Evolutionary conservation across 2,329 filamentous ascomycete genomes (phyloP).

Genomic region (Rutstroemia sp.): DNA sequence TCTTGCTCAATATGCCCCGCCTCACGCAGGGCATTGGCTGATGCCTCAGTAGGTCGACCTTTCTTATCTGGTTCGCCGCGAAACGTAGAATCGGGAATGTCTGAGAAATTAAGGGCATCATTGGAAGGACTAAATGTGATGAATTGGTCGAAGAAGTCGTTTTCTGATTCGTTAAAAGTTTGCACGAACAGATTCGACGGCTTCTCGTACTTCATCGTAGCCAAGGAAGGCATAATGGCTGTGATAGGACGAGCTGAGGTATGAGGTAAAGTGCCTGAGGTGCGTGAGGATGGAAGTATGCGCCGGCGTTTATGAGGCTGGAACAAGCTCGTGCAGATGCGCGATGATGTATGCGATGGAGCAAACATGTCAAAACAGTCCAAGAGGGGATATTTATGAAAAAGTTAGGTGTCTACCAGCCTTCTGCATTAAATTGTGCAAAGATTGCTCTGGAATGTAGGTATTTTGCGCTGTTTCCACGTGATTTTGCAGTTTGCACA

Average conservation of each 20-base stretch:
- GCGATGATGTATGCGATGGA: constrained; percentile 13
- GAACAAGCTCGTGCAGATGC: constrained; percentile 9
- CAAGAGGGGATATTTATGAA: constrained; percentile 26
- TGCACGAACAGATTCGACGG: constrained; percentile 42
- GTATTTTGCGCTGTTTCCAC: constrained; percentile 8
- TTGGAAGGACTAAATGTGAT: constrained; percentile 49
- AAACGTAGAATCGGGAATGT: constrained; percentile 39
- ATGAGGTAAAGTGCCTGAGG: constrained; percentile 7
- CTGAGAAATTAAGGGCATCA: constrained; percentile 30
- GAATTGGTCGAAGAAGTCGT: constrained; percentile 57
- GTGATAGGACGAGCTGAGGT: constrained; percentile 5
- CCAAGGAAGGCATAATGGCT: constrained; percentile 22
- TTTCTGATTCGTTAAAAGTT: constrained; percentile 44
- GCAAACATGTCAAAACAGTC: constrained; percentile 21
- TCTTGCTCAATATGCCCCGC: constrained; percentile 8
- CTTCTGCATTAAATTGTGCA: constrained; percentile 22
- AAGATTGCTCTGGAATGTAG: constrained; percentile 15
- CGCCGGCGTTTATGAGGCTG: constrained; percentile 4
- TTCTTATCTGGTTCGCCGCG: constrained; percentile 41
- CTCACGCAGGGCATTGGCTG: constrained; percentile 16
- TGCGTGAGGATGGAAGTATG: constrained; percentile 9
- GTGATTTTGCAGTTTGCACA: constrained; percentile 7
- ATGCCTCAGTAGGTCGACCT: constrained; percentile 14
- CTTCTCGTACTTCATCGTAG: constrained; percentile 37
- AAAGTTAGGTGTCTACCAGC: constrained; percentile 20